Percentiles rank a stretch among this genome's conserved stretches.
Evolutionary conservation across 1,284 basidiomycete species (phyloP).

Genomic region (Boletus mariae): DNA sequence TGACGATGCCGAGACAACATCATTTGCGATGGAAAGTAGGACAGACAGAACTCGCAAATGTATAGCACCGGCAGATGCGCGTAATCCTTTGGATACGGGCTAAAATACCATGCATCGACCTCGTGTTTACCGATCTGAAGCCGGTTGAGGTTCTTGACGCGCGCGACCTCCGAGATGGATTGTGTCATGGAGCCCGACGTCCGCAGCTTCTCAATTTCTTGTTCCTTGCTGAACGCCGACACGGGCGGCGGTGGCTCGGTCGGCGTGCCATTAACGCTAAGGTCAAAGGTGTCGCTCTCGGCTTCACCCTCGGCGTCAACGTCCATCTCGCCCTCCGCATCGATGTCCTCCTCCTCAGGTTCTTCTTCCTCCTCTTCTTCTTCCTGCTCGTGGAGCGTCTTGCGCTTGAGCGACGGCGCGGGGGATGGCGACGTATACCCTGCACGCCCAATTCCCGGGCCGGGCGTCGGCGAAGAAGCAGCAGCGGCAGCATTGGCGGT

Average conservation of each 20-base stretch:
- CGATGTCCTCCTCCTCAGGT: constrained; percentile 50
- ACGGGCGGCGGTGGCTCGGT: constrained; percentile 43
- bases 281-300: constrained; percentile 57
- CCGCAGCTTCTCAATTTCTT: constrained; percentile 97
- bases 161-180: constrained; percentile 93
- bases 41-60: constrained; percentile 98
- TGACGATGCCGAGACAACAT: constrained; percentile 89
- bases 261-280: constrained; percentile 42
- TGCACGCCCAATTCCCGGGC: constrained; percentile 39
- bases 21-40: constrained; percentile 83
- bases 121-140: constrained; percentile 96
- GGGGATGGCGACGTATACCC: constrained; percentile 56
- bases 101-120: constrained; percentile 99
- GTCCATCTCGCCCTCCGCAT: constrained; percentile 51
- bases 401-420: constrained; percentile 61
- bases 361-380: constrained; percentile 61
- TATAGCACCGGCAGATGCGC: constrained; percentile 93
- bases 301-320: constrained; percentile 46
- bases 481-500: constrained; percentile 65
- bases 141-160: constrained; percentile 97
- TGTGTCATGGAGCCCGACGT: constrained; percentile 99
- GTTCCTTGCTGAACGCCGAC: constrained; percentile 84
- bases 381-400: constrained; percentile 53
- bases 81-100: constrained; percentile 97
- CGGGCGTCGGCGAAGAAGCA: constrained; percentile 51